phyloP scores from a whole-genome alignment of 768 basidiomycete genomes.

The Phaffia australis region DNA sequence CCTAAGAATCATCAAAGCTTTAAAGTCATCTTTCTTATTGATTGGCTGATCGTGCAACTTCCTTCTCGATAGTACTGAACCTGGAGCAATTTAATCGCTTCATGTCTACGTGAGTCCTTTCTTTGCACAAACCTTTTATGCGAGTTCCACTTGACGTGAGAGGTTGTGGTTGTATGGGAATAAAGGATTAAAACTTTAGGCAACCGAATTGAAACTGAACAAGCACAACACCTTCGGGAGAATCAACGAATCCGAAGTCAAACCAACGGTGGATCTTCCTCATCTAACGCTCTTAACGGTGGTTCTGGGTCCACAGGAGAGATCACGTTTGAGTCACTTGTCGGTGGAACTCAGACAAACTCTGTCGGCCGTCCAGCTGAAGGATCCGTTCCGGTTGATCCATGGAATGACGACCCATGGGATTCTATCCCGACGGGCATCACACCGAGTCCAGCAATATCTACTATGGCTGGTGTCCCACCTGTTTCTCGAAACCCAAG shows the following conservation, averaged over 20 bases:
- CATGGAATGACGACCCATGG: conserved; percentile 80
- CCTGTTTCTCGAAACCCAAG: too few relatives aligned
- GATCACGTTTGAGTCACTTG: conserved; percentile 78
- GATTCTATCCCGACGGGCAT: conserved; percentile 55
- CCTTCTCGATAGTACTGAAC: neutral
- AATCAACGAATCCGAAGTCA: conserved; percentile 79
- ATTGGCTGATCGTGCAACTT: neutral
- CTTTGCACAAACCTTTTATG: conserved; percentile 27
- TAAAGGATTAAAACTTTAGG: conserved; percentile 42
- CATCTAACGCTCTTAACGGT: conserved; percentile 37
- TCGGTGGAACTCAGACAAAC: conserved; percentile 45
- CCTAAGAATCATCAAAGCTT: neutral
- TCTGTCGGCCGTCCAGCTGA: conserved; percentile 19
- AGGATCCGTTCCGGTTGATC: conserved; percentile 43
- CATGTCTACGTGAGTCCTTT: conserved; percentile 50
- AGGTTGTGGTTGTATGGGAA: conserved; percentile 28
- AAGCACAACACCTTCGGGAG: conserved; percentile 82
- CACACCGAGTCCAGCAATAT: neutral
- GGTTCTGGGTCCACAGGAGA: conserved; percentile 41
- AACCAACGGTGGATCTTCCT: conserved; percentile 25
- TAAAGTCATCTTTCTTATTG: neutral
- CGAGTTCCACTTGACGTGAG: neutral
- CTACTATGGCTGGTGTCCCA: too few relatives aligned
- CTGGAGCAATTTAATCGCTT: conserved; percentile 74
- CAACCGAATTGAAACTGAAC: conserved; percentile 78